Evolutionary conservation across 2,329 filamentous ascomycete species (phyloP).

Genomic region (Fusarium papillatum): DNA sequence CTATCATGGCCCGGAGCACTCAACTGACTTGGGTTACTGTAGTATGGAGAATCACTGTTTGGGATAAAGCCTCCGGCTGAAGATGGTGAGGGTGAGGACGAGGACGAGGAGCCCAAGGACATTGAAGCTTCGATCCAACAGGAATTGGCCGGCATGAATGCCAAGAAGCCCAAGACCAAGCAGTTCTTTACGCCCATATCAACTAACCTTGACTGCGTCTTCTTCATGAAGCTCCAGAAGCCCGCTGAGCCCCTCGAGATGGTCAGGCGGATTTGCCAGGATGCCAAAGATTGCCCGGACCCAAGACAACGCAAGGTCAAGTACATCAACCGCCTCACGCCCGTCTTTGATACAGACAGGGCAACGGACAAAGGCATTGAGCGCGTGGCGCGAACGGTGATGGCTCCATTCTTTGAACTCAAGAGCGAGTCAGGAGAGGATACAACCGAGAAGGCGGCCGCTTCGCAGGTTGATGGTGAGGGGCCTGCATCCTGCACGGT

Average conservation of each 20-base stretch:
- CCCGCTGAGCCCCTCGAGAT: constrained; percentile 70
- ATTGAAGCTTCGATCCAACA: constrained; percentile 81
- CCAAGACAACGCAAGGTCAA: constrained; percentile 61
- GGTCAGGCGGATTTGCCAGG: constrained; percentile 67
- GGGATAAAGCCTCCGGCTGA: constrained; percentile 57
- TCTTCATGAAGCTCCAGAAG: constrained; percentile 70
- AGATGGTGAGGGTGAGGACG: constrained; percentile 48
- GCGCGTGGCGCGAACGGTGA: constrained; percentile 72
- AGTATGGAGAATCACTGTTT: constrained; percentile 78
- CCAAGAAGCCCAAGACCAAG: constrained; percentile 55
- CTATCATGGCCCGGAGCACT: background rate
- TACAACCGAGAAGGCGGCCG: constrained; percentile 23
- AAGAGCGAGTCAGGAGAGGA: constrained; percentile 41
- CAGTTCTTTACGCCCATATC: constrained; percentile 66
- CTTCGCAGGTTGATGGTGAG: constrained; percentile 28
- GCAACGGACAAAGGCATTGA: constrained; percentile 78
- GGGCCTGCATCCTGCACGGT: constrained; percentile 55
- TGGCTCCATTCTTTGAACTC: constrained; percentile 73
- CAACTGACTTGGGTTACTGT: constrained; percentile 21
- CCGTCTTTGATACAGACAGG: constrained; percentile 68
- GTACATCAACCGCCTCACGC: constrained; percentile 72
- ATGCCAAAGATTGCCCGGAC: constrained; percentile 60
- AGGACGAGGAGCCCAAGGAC: constrained; percentile 63
- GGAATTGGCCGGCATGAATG: constrained; percentile 73
- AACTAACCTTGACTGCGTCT: constrained; percentile 71